A percentile compares a stretch with the other conserved stretches of the same genome.
Conservation (phyloP, 495 filamentous ascomycete genomes). For the Trichoderma virens region DNA sequence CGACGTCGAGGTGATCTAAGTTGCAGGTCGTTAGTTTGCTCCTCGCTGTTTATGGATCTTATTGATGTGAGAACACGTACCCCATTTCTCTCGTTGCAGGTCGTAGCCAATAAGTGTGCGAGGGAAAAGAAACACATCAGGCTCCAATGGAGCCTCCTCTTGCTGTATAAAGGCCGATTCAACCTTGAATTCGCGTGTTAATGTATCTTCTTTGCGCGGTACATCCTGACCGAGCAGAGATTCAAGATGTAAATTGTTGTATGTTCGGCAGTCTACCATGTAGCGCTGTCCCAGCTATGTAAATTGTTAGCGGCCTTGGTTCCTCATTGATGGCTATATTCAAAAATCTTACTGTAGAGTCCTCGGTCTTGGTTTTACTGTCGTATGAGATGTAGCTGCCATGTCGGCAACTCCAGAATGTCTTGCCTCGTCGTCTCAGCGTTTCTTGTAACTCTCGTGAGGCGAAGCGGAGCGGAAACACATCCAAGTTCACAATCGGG, state of each 20-base stretch:
- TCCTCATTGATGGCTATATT: not conserved
- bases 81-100: not conserved
- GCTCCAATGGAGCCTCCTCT: not conserved
- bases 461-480: not conserved
- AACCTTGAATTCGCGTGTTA: not conserved
- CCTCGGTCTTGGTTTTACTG: not conserved
- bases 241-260: not conserved
- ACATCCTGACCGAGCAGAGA: too few relatives aligned
- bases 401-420: not conserved
- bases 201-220: not conserved
- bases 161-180: not conserved
- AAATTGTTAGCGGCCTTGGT: not conserved
- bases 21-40: not conserved
- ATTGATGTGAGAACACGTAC: not conserved
- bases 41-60: not conserved
- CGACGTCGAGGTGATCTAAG: conserved; percentile 16
- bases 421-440: not conserved
- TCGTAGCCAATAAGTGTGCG: not conserved
- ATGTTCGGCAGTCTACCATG: not conserved
- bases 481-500: not conserved
- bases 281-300: not conserved
- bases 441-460: not conserved
- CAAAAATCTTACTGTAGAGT: not conserved
- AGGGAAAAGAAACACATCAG: not conserved
- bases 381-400: not conserved